Evolutionary conservation across 2,329 filamentous ascomycete genomes (phyloP).

Genomic region (Fusarium sp.): DNA sequence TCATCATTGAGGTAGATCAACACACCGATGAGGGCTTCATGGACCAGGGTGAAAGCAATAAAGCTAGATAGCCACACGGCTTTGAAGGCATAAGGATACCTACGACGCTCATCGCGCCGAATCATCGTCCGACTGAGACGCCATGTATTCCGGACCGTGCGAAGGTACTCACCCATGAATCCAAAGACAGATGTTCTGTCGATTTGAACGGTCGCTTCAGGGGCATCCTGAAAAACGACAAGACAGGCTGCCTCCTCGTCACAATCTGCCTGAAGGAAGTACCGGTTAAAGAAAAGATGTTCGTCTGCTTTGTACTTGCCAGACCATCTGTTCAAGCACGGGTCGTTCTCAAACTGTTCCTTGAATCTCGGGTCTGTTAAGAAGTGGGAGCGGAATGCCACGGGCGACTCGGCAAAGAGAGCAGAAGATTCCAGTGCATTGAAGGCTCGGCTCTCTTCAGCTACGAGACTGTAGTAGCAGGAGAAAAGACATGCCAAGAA

Average conservation of each 20-base stretch:
- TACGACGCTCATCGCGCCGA: neutral
- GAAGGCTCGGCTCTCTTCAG: constrained; percentile 15
- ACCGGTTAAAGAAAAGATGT: constrained; percentile 27
- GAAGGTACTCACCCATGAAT: constrained; percentile 22
- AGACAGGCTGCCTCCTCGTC: neutral
- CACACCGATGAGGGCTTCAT: constrained; percentile 7
- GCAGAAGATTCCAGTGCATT: constrained; percentile 27
- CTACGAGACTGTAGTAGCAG: constrained; percentile 2
- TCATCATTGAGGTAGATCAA: neutral
- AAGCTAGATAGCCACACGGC: constrained; percentile 15
- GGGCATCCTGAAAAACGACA: constrained; percentile 24
- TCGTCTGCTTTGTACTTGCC: constrained; percentile 31
- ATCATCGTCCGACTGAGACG: constrained; percentile 18
- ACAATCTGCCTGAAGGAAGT: constrained; percentile 18
- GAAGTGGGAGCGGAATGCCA: constrained; percentile 17
- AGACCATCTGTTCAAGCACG: constrained; percentile 13
- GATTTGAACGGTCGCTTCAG: neutral
- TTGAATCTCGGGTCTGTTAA: neutral
- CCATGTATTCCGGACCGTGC: constrained; percentile 11
- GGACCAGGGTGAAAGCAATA: constrained; percentile 15
- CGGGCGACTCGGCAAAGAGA: constrained; percentile 11
- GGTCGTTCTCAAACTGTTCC: constrained; percentile 27
- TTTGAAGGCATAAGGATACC: constrained; percentile 6
- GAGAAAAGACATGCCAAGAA: constrained; percentile 22
- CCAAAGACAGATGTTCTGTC: neutral